Evolutionary conservation across 1,139 yeast genomes (phyloP).

Genomic region (Barnettozyma hawaiiensis): DNA sequence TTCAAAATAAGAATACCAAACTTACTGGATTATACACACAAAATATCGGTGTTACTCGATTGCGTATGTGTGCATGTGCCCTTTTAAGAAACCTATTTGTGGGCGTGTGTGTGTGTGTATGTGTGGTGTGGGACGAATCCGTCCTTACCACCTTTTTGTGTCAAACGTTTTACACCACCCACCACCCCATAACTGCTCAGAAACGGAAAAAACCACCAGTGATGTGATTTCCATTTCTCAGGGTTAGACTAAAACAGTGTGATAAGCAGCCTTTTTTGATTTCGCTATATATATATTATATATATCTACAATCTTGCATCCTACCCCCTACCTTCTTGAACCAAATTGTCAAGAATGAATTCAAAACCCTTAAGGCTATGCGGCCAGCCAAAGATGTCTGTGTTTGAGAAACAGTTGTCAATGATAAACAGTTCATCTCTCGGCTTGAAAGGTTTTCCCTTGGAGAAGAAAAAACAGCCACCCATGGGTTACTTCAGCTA

Average conservation of each 20-base stretch:
- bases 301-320: not conserved
- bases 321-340: no score
- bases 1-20: not conserved
- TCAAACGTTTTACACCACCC: no score
- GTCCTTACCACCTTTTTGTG: not conserved
- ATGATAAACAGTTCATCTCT: slow-evolving; percentile 11
- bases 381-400: slow-evolving; percentile 7
- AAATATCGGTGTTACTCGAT: not conserved
- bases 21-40: no score
- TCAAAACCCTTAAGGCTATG: slow-evolving; percentile 3
- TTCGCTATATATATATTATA: not conserved
- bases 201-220: not conserved
- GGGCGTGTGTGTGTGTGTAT: no score
- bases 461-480: slow-evolving; percentile 2
- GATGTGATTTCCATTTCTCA: no score
- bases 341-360: slow-evolving; percentile 1
- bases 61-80: not conserved
- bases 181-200: not conserved
- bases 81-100: no score
- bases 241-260: not conserved
- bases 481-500: slow-evolving; percentile 2
- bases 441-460: not conserved
- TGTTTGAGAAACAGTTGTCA: slow-evolving; percentile 13
- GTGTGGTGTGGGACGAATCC: not conserved
- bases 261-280: not conserved